Conservation (phyloP, 2,329 filamentous ascomycete genomes). For the Fusarium sp. region DNA sequence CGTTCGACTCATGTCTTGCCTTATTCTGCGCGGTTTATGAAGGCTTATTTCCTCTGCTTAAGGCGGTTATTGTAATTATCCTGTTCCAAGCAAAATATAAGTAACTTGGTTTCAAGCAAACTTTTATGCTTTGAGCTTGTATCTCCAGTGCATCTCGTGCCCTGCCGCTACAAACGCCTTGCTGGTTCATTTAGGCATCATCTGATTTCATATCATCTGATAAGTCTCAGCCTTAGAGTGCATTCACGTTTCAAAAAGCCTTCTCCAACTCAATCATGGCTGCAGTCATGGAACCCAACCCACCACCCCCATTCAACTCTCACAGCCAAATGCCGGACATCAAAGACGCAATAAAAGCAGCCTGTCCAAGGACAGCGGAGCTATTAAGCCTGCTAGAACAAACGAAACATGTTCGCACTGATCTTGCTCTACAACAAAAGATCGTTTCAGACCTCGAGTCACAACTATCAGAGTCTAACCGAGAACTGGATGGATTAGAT, state of each 20-base stretch:
- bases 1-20: conserved; percentile 13
- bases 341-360: conserved; percentile 52
- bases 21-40: conserved; percentile 4
- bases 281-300: conserved; percentile 7
- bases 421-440: conserved; percentile 56
- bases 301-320: conserved; percentile 2
- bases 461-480: conserved; percentile 51
- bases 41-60: neutral
- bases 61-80: neutral
- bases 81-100: neutral
- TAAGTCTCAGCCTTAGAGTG: neutral
- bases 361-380: conserved; percentile 53
- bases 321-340: conserved; percentile 43
- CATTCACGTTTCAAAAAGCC: neutral
- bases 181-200: conserved; percentile 4
- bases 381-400: conserved; percentile 59
- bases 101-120: neutral
- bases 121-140: neutral
- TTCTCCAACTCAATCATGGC: neutral
- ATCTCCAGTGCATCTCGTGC: neutral
- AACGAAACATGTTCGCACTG: conserved; percentile 60
- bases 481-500: conserved; percentile 53
- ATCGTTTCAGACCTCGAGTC: conserved; percentile 58
- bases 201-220: conserved; percentile 28
- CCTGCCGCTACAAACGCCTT: neutral